phyloP scores from a whole-genome alignment of 2,329 filamentous ascomycete genomes.

The Hirsutella thompsonii region DNA sequence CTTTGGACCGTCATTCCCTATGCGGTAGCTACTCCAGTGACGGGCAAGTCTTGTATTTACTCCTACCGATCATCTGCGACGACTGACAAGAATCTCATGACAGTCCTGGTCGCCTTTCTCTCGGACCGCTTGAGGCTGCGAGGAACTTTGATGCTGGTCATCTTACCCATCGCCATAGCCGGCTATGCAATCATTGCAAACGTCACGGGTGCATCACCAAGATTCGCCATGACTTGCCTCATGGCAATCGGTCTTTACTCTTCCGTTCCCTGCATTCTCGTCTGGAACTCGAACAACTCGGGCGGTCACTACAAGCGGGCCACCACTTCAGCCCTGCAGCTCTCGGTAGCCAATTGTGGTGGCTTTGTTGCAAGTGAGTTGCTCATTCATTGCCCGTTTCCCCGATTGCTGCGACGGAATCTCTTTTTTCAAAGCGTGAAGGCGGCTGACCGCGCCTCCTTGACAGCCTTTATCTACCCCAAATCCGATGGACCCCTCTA shows the following conservation, averaged over 20 bases:
- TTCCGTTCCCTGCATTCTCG: conserved; percentile 48
- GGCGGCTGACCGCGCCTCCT: not conserved
- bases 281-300: conserved; percentile 56
- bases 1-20: conserved; percentile 54
- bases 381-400: no score
- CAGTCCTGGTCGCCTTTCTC: conserved; percentile 39
- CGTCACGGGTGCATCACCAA: conserved; percentile 32
- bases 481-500: conserved; percentile 41
- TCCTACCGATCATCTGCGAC: not conserved
- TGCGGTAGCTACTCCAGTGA: conserved; percentile 43
- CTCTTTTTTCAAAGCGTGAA: no score
- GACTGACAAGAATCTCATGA: not conserved
- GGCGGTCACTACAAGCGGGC: conserved; percentile 59
- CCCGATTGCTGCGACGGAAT: no score
- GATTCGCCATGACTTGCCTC: conserved; percentile 55
- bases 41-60: conserved; percentile 22
- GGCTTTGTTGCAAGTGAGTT: conserved; percentile 48
- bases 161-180: conserved; percentile 49
- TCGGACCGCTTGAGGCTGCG: conserved; percentile 48
- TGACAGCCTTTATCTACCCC: conserved; percentile 45
- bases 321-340: conserved; percentile 50
- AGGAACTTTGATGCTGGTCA: conserved; percentile 49
- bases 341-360: conserved; percentile 54
- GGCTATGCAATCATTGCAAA: conserved; percentile 54
- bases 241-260: conserved; percentile 54